Conservation (phyloP, 768 basidiomycete genomes). For the Peribolospora kevripleyi region DNA sequence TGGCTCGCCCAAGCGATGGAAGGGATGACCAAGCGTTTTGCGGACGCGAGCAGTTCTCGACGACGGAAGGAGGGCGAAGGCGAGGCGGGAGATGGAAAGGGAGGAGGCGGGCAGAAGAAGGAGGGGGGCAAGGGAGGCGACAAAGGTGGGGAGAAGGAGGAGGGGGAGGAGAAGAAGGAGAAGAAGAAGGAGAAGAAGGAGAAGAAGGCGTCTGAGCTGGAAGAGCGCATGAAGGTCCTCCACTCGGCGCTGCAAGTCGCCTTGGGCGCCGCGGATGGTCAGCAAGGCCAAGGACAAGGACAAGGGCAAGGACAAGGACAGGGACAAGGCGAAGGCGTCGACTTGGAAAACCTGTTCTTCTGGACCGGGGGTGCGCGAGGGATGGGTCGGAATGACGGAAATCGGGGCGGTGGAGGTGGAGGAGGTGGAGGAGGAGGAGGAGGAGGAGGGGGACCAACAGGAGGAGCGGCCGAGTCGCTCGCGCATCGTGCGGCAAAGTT, state of each 20-base stretch:
- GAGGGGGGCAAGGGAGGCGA: background rate
- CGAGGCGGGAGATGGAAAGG: background rate
- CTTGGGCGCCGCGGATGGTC: background rate
- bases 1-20: no score
- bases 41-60: no score
- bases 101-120: background rate
- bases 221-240: background rate
- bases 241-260: background rate
- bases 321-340: background rate
- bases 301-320: constrained; percentile 2
- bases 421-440: constrained; percentile 3
- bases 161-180: background rate
- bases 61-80: background rate
- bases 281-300: constrained; percentile 6
- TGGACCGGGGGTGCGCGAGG: background rate
- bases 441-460: background rate
- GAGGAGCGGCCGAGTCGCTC: background rate
- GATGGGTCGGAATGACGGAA: constrained; percentile 7
- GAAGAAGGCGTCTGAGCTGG: background rate
- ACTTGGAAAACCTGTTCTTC: constrained; percentile 1
- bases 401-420: constrained; percentile 2
- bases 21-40: no score
- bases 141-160: background rate
- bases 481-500: constrained; percentile 2
- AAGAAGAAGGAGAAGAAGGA: background rate